These are phyloP conservation scores for Puccinellia tenuiflora DNA, from an alignment of 176 grass and related monocot species.

Conservation along the genomic window DNA sequence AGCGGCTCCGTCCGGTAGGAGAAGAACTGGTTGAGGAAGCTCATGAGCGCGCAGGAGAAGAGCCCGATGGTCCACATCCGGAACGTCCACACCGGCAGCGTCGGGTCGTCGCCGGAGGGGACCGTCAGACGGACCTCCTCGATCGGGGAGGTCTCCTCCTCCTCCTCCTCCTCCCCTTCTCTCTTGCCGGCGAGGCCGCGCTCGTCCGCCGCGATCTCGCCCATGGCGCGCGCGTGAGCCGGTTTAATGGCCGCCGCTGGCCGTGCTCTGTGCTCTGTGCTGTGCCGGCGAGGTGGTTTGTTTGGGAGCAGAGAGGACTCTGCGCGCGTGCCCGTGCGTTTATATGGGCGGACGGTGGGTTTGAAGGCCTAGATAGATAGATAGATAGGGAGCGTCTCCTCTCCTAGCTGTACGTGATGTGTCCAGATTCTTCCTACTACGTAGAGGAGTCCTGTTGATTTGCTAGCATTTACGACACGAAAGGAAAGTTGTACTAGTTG, in stretches of 20 bases:
- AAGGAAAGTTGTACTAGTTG: neutral
- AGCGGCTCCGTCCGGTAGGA: constrained; percentile 79
- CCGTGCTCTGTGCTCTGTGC: neutral
- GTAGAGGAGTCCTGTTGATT: neutral
- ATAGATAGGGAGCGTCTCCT: neutral
- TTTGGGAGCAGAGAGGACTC: neutral
- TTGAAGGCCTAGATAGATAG: neutral
- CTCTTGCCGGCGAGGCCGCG: constrained; percentile 25
- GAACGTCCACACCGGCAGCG: constrained; percentile 92
- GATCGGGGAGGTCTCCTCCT: constrained; percentile 51
- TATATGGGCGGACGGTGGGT: constrained; percentile 1
- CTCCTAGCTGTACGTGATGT: neutral
- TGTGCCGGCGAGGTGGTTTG: neutral
- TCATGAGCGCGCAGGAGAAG: constrained; percentile 54
- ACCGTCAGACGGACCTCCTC: constrained; percentile 85
- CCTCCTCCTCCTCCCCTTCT: neutral
- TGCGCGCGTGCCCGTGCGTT: neutral
- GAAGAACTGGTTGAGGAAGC: constrained; percentile 99
- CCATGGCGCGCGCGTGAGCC: constrained; percentile 31
- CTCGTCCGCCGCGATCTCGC: constrained; percentile 28
- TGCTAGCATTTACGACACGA: neutral
- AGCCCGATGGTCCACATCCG: constrained; percentile 82
- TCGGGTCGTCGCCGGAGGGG: constrained; percentile 54
- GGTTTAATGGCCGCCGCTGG: constrained; percentile 5
- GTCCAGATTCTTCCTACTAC: neutral